These are phyloP conservation scores for Bipolaris oryzae DNA, from an alignment of 2,329 filamentous ascomycete species.

Conservation along the genomic window DNA sequence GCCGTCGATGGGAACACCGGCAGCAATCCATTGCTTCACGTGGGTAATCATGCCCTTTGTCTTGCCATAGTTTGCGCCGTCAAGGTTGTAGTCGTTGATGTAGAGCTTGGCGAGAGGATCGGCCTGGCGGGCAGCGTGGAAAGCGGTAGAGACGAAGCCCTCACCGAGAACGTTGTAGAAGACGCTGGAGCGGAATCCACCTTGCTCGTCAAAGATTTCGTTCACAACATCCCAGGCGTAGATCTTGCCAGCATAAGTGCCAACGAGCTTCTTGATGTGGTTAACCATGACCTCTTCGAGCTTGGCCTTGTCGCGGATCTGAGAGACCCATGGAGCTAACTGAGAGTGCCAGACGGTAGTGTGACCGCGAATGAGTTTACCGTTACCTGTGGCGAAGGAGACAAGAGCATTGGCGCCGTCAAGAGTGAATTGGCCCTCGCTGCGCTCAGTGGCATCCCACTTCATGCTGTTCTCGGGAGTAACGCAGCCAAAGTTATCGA, in stretches of 20 bases:
- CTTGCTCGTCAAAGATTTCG: constrained; percentile 64
- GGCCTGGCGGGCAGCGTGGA: constrained; percentile 68
- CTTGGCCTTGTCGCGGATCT: constrained; percentile 58
- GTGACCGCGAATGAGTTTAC: constrained; percentile 66
- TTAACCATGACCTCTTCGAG: constrained; percentile 64
- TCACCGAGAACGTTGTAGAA: constrained; percentile 73
- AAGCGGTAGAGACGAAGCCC: constrained; percentile 72
- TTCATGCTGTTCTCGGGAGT: constrained; percentile 74
- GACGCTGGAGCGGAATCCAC: constrained; percentile 63
- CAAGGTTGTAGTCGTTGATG: constrained; percentile 74
- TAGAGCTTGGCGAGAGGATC: constrained; percentile 73
- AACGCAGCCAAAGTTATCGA: constrained; percentile 66
- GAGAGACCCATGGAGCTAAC: constrained; percentile 62
- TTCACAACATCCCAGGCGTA: constrained; percentile 56
- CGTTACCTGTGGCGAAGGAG: constrained; percentile 62
- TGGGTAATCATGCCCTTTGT: constrained; percentile 60
- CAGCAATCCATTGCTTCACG: constrained; percentile 68
- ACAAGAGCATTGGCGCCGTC: constrained; percentile 64
- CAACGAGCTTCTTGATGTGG: constrained; percentile 65
- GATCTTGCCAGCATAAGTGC: constrained; percentile 68
- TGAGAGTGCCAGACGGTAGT: constrained; percentile 67
- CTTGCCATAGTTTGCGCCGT: constrained; percentile 65
- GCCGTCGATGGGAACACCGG: constrained; percentile 69
- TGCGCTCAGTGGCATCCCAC: constrained; percentile 64
- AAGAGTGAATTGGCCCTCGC: constrained; percentile 62